Conservation (phyloP, 306 rosid species). For the Glycine latifolia region DNA sequence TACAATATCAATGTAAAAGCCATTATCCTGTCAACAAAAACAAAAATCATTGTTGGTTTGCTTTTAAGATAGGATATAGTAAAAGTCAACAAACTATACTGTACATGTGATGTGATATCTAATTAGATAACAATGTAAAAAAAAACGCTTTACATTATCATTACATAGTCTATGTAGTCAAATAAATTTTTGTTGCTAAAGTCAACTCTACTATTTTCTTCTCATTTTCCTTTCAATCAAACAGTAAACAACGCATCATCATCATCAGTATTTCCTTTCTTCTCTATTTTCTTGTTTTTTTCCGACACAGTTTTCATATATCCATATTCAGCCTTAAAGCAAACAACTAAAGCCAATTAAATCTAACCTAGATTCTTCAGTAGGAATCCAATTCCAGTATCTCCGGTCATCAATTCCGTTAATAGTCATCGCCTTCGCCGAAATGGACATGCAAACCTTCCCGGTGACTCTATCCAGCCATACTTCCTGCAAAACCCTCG, state of each 20-base stretch:
- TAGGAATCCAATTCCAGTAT: slow-evolving; percentile 93
- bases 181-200: too few relatives aligned
- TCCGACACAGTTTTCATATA: background rate
- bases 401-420: slow-evolving; percentile 89
- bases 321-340: background rate
- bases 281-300: too few relatives aligned
- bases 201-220: background rate
- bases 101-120: too few relatives aligned
- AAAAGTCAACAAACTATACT: too few relatives aligned
- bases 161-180: too few relatives aligned
- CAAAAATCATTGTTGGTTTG: background rate
- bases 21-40: background rate
- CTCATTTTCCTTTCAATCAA: background rate
- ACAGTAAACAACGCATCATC: too few relatives aligned
- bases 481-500: slow-evolving; percentile 57
- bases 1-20: too few relatives aligned
- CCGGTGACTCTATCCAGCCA: slow-evolving; percentile 89
- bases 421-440: slow-evolving; percentile 76
- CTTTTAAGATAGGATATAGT: too few relatives aligned
- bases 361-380: slow-evolving; percentile 88
- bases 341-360: background rate
- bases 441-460: slow-evolving; percentile 68
- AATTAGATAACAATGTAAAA: too few relatives aligned
- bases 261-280: too few relatives aligned
- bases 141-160: too few relatives aligned